Evolutionary conservation across 2,329 filamentous ascomycete species (phyloP), one percentile per base, ranked within the genome.

Genomic region (Calonectria ilicicola): DNA sequence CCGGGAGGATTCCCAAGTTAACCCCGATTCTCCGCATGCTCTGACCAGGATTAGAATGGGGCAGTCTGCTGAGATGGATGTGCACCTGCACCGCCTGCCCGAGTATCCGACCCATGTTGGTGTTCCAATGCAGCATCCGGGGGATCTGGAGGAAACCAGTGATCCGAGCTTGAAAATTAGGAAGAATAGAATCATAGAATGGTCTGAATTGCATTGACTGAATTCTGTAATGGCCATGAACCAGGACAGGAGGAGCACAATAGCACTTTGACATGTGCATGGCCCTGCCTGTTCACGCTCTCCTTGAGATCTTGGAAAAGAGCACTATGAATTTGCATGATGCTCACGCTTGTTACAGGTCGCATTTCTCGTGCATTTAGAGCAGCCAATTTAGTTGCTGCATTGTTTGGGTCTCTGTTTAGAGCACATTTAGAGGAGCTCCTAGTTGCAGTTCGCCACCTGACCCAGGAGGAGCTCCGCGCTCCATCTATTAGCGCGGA

Each of bases 381-480:
- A 40, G 32, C 2, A 40, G 53, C 53, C 27, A 40, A 58, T 58
- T 38, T 12, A 6, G n/a, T 17, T 15, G n/a, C 6, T 23, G 65
- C 14, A 2, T 14, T 27, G n/a, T 42, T n/a, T 49, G 38, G 32
- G 47, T 21, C 35, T 23, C 42, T 15, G 35, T 35, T 64, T 64
- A 35, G 21, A 63, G 53, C 51, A 29, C 51, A 51, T 44, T 21
- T 58, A 51, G 66, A 62, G 66, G 66, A 69, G 66, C 66, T 69
- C 66, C 56, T 38, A 42, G 56, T 26, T 47, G 53, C 51, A 42
- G 35, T 26, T 67, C 44, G 65, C 38, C 44, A 49, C 44, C 5
- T 14, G 15, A 35, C 12, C 29, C 15, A 56, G 56, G 66, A 69
- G 66, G 66, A 69, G 66, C 66, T 69, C 66, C 66, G 29, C 66